Conservation (phyloP, 208 protist genomes). For the Herpetomonas tarakana region DNA sequence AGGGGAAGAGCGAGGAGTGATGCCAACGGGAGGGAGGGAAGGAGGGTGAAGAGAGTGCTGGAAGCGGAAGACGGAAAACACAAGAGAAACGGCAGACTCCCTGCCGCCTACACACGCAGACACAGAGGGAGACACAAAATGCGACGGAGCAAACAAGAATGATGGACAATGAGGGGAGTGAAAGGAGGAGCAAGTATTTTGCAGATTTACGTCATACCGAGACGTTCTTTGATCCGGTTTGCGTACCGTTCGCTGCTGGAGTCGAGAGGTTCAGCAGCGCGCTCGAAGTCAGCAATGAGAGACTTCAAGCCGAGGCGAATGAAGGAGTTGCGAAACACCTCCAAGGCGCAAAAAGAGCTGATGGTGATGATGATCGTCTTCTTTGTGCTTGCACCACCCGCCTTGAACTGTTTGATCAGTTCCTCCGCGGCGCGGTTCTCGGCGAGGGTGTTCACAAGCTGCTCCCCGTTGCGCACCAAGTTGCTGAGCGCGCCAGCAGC, state of each 20-base stretch:
- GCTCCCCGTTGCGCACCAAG: constrained; percentile 90
- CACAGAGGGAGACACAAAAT: constrained; percentile 10
- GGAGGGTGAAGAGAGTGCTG: too few species aligned
- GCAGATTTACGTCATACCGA: constrained; percentile 13
- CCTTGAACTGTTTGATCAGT: constrained; percentile 74
- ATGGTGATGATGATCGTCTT: constrained; percentile 89
- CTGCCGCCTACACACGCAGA: too few species aligned
- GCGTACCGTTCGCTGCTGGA: constrained; percentile 77
- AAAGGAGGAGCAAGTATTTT: too few species aligned
- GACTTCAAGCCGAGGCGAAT: constrained; percentile 42
- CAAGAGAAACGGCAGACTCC: too few species aligned
- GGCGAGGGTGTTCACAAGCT: constrained; percentile 57
- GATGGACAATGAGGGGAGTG: too few species aligned
- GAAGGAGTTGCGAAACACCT: constrained; percentile 70
- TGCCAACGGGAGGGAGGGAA: too few species aligned
- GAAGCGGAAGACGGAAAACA: too few species aligned
- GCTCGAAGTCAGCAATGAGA: constrained; percentile 54
- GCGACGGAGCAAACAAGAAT: background rate
- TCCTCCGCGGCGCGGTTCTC: constrained; percentile 68
- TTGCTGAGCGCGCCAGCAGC: constrained; percentile 94
- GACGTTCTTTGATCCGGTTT: constrained; percentile 38
- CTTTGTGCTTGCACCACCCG: constrained; percentile 53
- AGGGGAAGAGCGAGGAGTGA: too few species aligned
- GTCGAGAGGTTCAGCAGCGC: constrained; percentile 33
- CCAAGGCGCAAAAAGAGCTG: constrained; percentile 88